These are phyloP conservation scores for Piper betle DNA, from an alignment of 164 flowering plant genomes.

Conservation along the genomic window DNA sequence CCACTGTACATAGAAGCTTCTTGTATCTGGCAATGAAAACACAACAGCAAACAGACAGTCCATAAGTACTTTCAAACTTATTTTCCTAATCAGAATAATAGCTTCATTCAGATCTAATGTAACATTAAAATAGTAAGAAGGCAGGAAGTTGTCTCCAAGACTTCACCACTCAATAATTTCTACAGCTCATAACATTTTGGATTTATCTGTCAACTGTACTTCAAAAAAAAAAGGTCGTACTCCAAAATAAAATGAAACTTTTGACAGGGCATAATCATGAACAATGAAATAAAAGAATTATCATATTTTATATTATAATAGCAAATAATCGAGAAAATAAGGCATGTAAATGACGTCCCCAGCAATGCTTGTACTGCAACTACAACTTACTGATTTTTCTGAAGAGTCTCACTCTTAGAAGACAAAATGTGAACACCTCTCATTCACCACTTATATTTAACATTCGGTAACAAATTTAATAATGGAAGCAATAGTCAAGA, in stretches of 20 bases:
- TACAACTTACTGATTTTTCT: background rate
- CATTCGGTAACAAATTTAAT: background rate
- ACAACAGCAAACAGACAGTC: constrained; percentile 17
- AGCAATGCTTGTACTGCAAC: background rate
- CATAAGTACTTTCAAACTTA: too few relatives aligned
- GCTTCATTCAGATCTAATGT: background rate
- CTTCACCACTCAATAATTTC: background rate
- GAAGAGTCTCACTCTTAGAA: background rate
- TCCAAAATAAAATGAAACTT: too few relatives aligned
- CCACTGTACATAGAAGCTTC: constrained; percentile 93
- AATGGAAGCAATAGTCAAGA: constrained; percentile 1
- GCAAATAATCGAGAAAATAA: too few relatives aligned
- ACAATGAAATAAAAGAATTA: too few relatives aligned
- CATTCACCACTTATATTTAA: background rate
- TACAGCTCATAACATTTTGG: background rate
- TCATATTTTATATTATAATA: too few relatives aligned
- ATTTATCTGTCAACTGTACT: too few relatives aligned
- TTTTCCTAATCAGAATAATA: too few relatives aligned
- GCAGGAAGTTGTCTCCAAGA: background rate
- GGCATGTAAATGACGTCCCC: background rate
- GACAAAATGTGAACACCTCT: background rate
- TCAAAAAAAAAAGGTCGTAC: too few relatives aligned
- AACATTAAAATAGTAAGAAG: background rate
- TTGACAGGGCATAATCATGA: too few relatives aligned
- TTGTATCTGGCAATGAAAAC: constrained; percentile 63